A percentile compares a stretch with the other conserved stretches of the same genome.
These are phyloP conservation scores for Thinopyrum obtusiflorum DNA, from an alignment of 202 grass and related monocot species.

Conservation along the genomic window DNA sequence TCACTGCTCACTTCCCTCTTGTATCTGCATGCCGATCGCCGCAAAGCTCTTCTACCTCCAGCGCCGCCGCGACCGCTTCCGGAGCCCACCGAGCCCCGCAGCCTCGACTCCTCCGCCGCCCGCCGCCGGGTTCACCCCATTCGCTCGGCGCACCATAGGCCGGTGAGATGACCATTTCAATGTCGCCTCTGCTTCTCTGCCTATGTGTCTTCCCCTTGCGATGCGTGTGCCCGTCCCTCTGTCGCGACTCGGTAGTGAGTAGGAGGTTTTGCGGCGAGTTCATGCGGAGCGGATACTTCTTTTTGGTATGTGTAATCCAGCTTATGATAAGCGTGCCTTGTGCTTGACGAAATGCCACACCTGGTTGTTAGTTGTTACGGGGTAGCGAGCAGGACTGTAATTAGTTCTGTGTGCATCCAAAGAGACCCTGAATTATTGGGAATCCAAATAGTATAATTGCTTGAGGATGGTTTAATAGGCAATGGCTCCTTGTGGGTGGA, in stretches of 20 bases:
- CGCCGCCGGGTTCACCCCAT: not conserved
- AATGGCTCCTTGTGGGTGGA: not conserved
- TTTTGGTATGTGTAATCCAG: not conserved
- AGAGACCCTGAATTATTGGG: not conserved
- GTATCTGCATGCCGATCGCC: constrained; percentile 22
- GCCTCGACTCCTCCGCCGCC: not conserved
- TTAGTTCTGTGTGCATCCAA: not conserved
- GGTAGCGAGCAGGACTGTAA: not conserved
- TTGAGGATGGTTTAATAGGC: not conserved
- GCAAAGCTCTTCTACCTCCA: constrained; percentile 32
- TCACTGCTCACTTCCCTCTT: not conserved
- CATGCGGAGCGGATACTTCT: not conserved
- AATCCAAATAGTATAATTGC: not conserved
- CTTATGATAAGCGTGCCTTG: not conserved
- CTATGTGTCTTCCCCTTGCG: not conserved
- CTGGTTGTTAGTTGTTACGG: not conserved
- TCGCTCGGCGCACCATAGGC: not conserved
- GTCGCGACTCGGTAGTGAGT: no score
- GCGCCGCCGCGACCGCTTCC: not conserved
- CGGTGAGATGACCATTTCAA: constrained; percentile 7
- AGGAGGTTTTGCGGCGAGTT: not conserved
- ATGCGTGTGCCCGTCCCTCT: not conserved
- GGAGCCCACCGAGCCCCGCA: not conserved
- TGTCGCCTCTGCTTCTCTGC: not conserved
- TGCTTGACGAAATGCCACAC: constrained; percentile 7